A percentile compares a stretch with the other conserved stretches of the same genome.
These are phyloP conservation scores for Citropsis articulata DNA, from an alignment of 345 rosid genomes.

Conservation along the genomic window DNA sequence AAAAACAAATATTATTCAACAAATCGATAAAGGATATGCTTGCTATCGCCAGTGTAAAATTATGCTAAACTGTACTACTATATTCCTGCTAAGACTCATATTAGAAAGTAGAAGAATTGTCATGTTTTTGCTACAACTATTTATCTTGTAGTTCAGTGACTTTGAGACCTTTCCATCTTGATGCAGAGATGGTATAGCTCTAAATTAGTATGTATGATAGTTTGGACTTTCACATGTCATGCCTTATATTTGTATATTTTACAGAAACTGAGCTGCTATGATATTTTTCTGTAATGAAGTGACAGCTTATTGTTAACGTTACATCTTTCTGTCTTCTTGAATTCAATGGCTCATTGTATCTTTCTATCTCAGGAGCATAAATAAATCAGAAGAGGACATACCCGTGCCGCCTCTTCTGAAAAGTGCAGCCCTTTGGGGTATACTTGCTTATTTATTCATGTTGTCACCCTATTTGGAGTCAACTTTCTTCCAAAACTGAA, in stretches of 20 bases:
- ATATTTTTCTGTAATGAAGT: not conserved
- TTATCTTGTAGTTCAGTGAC: not conserved
- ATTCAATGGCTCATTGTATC: constrained; percentile 10
- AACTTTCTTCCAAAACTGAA: not conserved
- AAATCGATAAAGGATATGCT: not conserved
- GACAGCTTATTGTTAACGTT: not conserved
- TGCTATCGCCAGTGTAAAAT: not conserved
- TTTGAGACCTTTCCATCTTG: no score
- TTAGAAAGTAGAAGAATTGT: not conserved
- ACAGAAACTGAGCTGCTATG: not conserved
- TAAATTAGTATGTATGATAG: not conserved
- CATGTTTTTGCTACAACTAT: not conserved
- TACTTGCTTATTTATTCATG: not conserved
- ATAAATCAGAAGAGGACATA: constrained; percentile 78
- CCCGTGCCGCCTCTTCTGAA: constrained; percentile 84
- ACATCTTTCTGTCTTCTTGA: not conserved
- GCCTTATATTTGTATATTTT: not conserved
- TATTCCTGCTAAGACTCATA: not conserved
- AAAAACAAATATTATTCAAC: not conserved
- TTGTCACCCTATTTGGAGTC: not conserved
- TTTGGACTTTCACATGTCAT: not conserved
- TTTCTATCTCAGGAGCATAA: constrained; percentile 48
- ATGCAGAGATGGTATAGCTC: not conserved
- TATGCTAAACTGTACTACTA: not conserved
- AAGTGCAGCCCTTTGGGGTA: constrained; percentile 99